These are phyloP conservation scores for Plasmodium vivax DNA, from an alignment of 169 alveolate species.

Conservation along the genomic window DNA sequence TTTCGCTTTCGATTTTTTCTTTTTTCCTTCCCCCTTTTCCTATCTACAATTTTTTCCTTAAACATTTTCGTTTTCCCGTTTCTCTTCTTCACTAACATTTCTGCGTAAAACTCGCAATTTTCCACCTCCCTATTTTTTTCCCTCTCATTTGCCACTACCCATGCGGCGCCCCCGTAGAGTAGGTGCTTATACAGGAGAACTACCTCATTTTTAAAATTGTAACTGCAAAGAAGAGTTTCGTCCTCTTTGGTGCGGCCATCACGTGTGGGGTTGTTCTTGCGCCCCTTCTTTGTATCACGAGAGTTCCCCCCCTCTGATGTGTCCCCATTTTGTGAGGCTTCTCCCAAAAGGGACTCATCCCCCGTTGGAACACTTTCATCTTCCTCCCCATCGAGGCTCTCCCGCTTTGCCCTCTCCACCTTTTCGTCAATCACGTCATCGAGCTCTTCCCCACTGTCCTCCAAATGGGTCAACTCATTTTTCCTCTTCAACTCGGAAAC, in stretches of 20 bases:
- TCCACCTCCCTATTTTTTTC: not conserved
- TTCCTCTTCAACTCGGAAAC: slow-evolving; percentile 12
- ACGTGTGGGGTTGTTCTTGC: not conserved
- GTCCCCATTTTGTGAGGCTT: not conserved
- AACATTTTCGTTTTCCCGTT: slow-evolving; percentile 21
- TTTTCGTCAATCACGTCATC: not conserved
- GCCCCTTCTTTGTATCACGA: not conserved
- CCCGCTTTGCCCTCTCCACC: not conserved
- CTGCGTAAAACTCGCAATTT: slow-evolving; percentile 26
- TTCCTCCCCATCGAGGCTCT: not conserved
- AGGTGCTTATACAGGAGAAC: slow-evolving; percentile 29
- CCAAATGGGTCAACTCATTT: not conserved
- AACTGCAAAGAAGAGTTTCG: slow-evolving; percentile 5
- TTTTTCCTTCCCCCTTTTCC: not conserved
- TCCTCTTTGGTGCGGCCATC: not conserved
- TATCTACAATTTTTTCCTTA: slow-evolving; percentile 11
- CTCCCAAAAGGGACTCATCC: not conserved
- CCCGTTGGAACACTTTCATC: not conserved
- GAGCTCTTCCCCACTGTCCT: not conserved
- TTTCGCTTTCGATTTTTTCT: not conserved
- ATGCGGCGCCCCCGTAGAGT: not conserved
- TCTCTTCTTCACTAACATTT: slow-evolving; percentile 13
- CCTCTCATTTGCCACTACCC: not conserved
- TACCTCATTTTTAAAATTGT: slow-evolving; percentile 36
- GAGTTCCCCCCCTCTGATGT: not conserved